phyloP scores from a whole-genome alignment of 805 yeast species.

The Yamadazyma paraphyllophila region DNA sequence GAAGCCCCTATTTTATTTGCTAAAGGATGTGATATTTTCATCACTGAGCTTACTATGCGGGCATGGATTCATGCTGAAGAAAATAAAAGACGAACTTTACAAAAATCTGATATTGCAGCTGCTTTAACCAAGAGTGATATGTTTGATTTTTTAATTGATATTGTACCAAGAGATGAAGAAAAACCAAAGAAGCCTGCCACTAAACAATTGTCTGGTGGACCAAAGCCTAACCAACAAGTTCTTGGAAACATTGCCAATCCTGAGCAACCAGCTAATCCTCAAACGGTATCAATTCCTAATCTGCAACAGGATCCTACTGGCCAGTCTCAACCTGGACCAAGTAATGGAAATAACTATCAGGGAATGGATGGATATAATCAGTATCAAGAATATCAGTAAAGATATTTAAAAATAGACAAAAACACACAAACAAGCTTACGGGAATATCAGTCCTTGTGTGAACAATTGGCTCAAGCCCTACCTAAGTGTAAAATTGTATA shows the following conservation, averaged over 20 bases:
- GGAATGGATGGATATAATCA: slow-evolving; percentile 10
- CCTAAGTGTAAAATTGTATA: slow-evolving; percentile 6
- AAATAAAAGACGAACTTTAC: slow-evolving; percentile 90
- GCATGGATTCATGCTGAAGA: slow-evolving; percentile 99
- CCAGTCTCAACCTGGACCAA: background rate
- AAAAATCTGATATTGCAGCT: slow-evolving; percentile 90
- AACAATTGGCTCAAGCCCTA: too few relatives aligned
- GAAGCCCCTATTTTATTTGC: slow-evolving; percentile 98
- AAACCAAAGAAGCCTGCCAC: slow-evolving; percentile 42
- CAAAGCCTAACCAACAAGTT: background rate
- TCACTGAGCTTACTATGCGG: slow-evolving; percentile 95
- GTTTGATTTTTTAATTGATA: slow-evolving; percentile 96
- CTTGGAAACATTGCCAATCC: background rate
- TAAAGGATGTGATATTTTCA: slow-evolving; percentile 95
- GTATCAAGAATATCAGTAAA: slow-evolving; percentile 6
- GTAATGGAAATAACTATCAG: slow-evolving; percentile 8
- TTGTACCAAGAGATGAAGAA: slow-evolving; percentile 88
- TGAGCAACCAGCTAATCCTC: background rate
- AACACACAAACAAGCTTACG: too few relatives aligned
- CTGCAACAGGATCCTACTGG: background rate
- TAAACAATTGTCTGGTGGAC: slow-evolving; percentile 3
- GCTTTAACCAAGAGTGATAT: slow-evolving; percentile 93
- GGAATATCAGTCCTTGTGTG: too few relatives aligned
- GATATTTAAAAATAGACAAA: background rate
- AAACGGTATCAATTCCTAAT: background rate